These are phyloP conservation scores for Amanita exitialis DNA, from an alignment of 768 basidiomycete species.

Conservation along the genomic window DNA sequence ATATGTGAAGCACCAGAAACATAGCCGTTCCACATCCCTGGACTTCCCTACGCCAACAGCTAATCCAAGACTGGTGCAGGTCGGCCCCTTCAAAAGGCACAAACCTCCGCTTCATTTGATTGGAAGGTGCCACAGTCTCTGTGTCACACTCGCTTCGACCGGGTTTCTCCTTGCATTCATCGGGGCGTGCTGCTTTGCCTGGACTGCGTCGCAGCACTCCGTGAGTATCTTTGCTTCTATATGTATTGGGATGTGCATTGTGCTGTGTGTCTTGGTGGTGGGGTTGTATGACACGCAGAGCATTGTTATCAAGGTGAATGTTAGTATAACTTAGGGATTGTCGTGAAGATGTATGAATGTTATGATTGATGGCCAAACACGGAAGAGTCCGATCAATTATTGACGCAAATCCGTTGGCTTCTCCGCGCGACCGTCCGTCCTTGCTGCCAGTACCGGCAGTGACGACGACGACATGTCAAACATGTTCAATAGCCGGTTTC, in stretches of 20 bases:
- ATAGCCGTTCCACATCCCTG: not conserved
- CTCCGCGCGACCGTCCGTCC: no score
- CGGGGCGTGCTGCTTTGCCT: conserved; percentile 1
- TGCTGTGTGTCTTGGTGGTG: not conserved
- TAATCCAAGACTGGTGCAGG: conserved; percentile 1
- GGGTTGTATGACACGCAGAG: not conserved
- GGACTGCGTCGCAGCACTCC: not conserved
- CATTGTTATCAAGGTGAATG: conserved; percentile 2
- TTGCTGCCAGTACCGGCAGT: not conserved
- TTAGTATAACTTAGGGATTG: not conserved
- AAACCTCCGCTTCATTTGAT: conserved; percentile 4
- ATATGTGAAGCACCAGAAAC: not conserved
- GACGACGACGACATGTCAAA: conserved; percentile 3
- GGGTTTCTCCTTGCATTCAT: conserved; percentile 1
- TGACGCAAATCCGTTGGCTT: no score
- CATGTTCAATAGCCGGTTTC: conserved; percentile 12
- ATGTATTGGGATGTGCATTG: conserved; percentile 1
- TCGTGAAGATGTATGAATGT: not conserved
- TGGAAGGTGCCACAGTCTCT: conserved; percentile 1
- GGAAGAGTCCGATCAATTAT: not conserved
- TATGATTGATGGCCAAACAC: not conserved
- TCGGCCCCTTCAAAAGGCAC: not conserved
- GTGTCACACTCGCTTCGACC: not conserved
- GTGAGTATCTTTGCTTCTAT: conserved; percentile 3
- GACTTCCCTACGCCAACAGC: not conserved